Percentiles rank a stretch among this genome's conserved stretches.
Evolutionary conservation across 2,329 filamentous ascomycete species (phyloP).

Genomic region (Harringtonia lauricola): DNA sequence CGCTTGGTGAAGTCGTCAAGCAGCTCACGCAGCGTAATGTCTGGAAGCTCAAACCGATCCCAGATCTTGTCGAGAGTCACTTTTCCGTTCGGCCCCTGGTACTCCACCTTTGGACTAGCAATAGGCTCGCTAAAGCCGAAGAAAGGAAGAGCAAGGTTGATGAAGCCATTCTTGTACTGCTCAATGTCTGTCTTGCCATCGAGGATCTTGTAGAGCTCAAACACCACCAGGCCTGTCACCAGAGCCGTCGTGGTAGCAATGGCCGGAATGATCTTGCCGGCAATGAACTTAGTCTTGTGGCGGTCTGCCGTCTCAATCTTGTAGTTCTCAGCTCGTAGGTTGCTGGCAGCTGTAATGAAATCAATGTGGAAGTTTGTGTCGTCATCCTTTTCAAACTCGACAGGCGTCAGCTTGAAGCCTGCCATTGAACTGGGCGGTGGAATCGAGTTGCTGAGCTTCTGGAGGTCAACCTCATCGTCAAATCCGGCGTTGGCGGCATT

Average conservation of each 20-base stretch:
- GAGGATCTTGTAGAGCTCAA: conserved; percentile 93
- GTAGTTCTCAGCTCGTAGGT: conserved; percentile 94
- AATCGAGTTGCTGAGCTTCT: conserved; percentile 59
- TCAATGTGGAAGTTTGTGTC: conserved; percentile 98
- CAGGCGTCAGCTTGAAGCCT: conserved; percentile 79
- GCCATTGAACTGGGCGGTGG: conserved; percentile 71
- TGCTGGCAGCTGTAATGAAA: conserved; percentile 96
- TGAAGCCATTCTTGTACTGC: conserved; percentile 98
- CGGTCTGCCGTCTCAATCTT: conserved; percentile 86
- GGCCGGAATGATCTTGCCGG: conserved; percentile 97
- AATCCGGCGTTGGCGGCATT: conserved; percentile 50
- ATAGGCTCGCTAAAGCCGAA: conserved; percentile 98
- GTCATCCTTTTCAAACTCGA: conserved; percentile 96
- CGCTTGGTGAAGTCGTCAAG: conserved; percentile 69
- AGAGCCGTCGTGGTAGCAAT: conserved; percentile 96
- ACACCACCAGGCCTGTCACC: conserved; percentile 82
- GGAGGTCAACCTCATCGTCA: conserved; percentile 66
- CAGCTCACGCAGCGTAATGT: conserved; percentile 78
- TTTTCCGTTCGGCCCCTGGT: conserved; percentile 66
- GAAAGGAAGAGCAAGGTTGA: conserved; percentile 93
- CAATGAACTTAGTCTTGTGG: conserved; percentile 99
- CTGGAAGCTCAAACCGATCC: conserved; percentile 87
- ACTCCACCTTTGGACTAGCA: conserved; percentile 83
- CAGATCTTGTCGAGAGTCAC: conserved; percentile 91
- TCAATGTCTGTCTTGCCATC: conserved; percentile 95